These are phyloP conservation scores for Aureobasidium subglaciale DNA, from an alignment of 2,329 filamentous ascomycete genomes.

Conservation along the genomic window DNA sequence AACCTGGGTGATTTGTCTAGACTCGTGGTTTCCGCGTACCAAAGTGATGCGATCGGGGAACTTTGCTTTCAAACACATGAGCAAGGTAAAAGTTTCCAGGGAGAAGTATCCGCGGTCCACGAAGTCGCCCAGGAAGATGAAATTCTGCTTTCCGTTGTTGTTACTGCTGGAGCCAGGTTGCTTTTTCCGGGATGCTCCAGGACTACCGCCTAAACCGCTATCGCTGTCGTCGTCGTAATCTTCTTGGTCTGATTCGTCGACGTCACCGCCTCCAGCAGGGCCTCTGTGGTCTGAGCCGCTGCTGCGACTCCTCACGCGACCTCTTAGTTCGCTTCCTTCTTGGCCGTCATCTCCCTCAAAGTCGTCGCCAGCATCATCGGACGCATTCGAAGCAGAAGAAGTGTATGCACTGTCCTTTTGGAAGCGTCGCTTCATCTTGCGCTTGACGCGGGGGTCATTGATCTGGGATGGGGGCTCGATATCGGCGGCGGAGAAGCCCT, in stretches of 20 bases:
- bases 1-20: conserved; percentile 96
- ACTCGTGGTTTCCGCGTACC: conserved; percentile 97
- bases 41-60: conserved; percentile 89
- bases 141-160: conserved; percentile 58
- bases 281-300: conserved; percentile 22
- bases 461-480: conserved; percentile 87
- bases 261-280: conserved; percentile 18
- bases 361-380: conserved; percentile 34
- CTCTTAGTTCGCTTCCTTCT: conserved; percentile 30
- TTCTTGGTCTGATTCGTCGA: conserved; percentile 33
- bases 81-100: conserved; percentile 63
- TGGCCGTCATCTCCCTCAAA: conserved; percentile 33
- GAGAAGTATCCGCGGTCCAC: conserved; percentile 70
- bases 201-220: conserved; percentile 34
- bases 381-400: conserved; percentile 41
- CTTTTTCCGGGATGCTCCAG: conserved; percentile 29
- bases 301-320: conserved; percentile 30
- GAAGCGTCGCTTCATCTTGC: conserved; percentile 63
- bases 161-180: conserved; percentile 27
- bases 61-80: conserved; percentile 68
- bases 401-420: conserved; percentile 47
- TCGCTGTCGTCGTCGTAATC: conserved; percentile 43
- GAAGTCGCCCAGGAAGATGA: conserved; percentile 66
- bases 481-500: conserved; percentile 80
- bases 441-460: conserved; percentile 76